Conservation (phyloP, 2,329 filamentous ascomycete species). For the Paraconiothyrium sp. region DNA sequence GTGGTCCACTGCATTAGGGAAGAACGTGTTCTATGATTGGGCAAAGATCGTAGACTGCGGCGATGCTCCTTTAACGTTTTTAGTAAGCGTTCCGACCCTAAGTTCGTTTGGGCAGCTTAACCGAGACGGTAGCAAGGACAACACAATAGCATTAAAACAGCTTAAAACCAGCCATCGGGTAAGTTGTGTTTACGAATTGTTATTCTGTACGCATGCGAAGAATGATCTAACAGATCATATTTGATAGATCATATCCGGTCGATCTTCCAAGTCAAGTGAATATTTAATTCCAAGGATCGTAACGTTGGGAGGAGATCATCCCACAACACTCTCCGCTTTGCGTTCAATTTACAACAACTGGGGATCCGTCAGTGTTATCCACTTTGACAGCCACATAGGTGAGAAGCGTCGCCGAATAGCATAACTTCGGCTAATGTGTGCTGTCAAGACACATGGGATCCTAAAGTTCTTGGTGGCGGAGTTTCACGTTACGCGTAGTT, state of each 20-base stretch:
- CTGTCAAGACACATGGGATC: slow-evolving; percentile 64
- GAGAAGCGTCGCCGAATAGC: slow-evolving; percentile 10
- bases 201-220: neutral
- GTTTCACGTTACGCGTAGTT: slow-evolving; percentile 68
- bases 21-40: slow-evolving; percentile 58
- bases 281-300: slow-evolving; percentile 61
- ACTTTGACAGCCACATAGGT: slow-evolving; percentile 65
- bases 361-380: slow-evolving; percentile 66
- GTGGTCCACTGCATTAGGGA: slow-evolving; percentile 27
- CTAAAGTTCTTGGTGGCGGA: slow-evolving; percentile 63
- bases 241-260: slow-evolving; percentile 55
- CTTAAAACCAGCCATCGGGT: slow-evolving; percentile 63
- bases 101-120: neutral
- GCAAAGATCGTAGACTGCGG: slow-evolving; percentile 65
- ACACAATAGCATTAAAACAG: slow-evolving; percentile 64
- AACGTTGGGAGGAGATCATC: slow-evolving; percentile 65
- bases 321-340: slow-evolving; percentile 63
- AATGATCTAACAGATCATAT: neutral
- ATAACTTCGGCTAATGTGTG: slow-evolving; percentile 1
- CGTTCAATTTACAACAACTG: slow-evolving; percentile 61
- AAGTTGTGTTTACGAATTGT: slow-evolving; percentile 15
- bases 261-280: slow-evolving; percentile 56
- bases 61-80: slow-evolving; percentile 61
- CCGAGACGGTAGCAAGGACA: slow-evolving; percentile 51
- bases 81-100: slow-evolving; percentile 43